phyloP scores from a whole-genome alignment of 306 rosid species.

The Pyrus communis region DNA sequence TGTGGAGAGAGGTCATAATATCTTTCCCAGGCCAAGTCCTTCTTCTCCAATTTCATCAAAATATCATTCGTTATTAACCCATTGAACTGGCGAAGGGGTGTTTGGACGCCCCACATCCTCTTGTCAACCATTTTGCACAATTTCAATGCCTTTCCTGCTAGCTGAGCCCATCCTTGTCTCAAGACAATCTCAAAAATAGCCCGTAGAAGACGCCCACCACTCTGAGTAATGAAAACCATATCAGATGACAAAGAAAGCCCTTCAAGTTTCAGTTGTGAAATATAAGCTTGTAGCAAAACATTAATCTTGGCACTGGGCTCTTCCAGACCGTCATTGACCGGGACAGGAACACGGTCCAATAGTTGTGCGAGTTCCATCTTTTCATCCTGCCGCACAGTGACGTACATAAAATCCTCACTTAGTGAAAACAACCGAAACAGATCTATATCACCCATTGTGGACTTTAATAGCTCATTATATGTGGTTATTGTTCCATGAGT shows the following conservation, averaged over 20 bases:
- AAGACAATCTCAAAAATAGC: slow-evolving; percentile 90
- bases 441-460: slow-evolving; percentile 90
- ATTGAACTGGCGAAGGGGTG: slow-evolving; percentile 77
- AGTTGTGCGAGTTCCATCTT: slow-evolving; percentile 86
- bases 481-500: slow-evolving; percentile 89
- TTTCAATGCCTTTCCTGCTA: slow-evolving; percentile 86
- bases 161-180: slow-evolving; percentile 91
- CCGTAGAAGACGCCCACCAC: slow-evolving; percentile 90
- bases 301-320: slow-evolving; percentile 96
- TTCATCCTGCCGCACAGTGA: slow-evolving; percentile 88
- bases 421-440: slow-evolving; percentile 82
- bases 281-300: slow-evolving; percentile 85
- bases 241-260: slow-evolving; percentile 88
- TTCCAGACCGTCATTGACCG: slow-evolving; percentile 86
- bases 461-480: slow-evolving; percentile 85
- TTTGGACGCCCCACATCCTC: slow-evolving; percentile 94
- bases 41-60: slow-evolving; percentile 78
- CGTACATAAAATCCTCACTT: slow-evolving; percentile 92
- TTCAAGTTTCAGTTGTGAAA: slow-evolving; percentile 86
- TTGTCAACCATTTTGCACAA: slow-evolving; percentile 81
- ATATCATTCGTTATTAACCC: slow-evolving; percentile 56
- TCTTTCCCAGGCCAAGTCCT: slow-evolving; percentile 92
- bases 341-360: slow-evolving; percentile 83
- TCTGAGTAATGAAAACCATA: slow-evolving; percentile 97
- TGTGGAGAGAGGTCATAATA: slow-evolving; percentile 88